A percentile compares a stretch with the other conserved stretches of the same genome.
Conservation (phyloP, 2,329 filamentous ascomycete genomes). For the Fusarium sulawesiense region DNA sequence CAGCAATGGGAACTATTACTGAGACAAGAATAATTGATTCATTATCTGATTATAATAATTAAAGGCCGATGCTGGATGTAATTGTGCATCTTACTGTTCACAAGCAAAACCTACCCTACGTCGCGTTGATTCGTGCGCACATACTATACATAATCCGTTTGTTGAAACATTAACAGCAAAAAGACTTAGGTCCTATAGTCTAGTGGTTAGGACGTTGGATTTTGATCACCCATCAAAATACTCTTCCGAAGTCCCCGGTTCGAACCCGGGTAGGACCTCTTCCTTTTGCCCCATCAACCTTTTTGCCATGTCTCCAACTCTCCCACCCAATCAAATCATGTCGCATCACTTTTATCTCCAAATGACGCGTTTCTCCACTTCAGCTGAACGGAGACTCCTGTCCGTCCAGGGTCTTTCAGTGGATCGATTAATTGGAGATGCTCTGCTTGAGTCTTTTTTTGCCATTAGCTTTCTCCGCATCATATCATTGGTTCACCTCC, state of each 20-base stretch:
- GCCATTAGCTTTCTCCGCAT: constrained; percentile 10
- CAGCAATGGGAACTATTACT: too few species aligned
- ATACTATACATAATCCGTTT: rapidly evolving
- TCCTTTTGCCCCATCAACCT: not conserved
- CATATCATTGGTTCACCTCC: constrained; percentile 4
- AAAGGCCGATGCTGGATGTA: too few species aligned
- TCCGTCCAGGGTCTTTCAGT: not conserved
- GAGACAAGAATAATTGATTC: too few species aligned
- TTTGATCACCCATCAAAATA: constrained; percentile 8
- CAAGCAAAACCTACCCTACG: too few species aligned
- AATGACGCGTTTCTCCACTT: not conserved
- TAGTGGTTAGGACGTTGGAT: constrained; percentile 34
- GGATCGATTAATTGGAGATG: not conserved
- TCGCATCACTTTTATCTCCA: not conserved
- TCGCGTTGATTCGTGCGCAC: too few species aligned
- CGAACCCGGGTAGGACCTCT: constrained; percentile 32
- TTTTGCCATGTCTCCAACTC: not conserved
- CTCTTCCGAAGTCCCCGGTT: constrained; percentile 31
- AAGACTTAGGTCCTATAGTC: constrained; percentile 20
- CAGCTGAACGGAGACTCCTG: not conserved
- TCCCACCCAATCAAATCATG: not conserved
- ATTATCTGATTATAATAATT: too few species aligned
- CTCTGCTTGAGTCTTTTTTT: not conserved
- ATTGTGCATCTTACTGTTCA: too few species aligned
- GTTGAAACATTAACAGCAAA: rapidly evolving